These are phyloP conservation scores for Marasmius sp. DNA, from an alignment of 1,284 basidiomycete species.

Conservation along the genomic window DNA sequence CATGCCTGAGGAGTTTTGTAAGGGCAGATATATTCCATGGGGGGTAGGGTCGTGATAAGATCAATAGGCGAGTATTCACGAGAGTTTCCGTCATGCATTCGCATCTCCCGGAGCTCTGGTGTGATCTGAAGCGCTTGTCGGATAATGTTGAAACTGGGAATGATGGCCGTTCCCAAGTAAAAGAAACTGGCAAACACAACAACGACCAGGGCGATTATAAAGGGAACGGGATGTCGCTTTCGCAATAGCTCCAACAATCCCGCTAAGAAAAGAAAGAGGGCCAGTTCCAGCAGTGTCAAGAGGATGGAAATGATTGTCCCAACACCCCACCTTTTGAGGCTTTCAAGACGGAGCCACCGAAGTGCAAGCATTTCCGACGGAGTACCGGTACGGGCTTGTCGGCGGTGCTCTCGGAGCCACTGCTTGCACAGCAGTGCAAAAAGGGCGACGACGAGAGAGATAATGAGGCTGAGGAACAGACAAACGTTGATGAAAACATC, in stretches of 20 bases:
- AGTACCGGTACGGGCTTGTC: not conserved
- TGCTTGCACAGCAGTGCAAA: constrained; percentile 11
- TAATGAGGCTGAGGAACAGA: constrained; percentile 8
- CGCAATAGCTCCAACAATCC: constrained; percentile 3
- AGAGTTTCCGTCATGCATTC: too few species aligned
- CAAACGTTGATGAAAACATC: not conserved
- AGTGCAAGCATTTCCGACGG: not conserved
- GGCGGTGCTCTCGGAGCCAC: constrained; percentile 10
- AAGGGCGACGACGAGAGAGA: constrained; percentile 1
- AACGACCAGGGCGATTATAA: too few species aligned
- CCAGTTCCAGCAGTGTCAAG: not conserved
- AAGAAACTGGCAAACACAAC: too few species aligned
- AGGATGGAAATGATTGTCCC: not conserved
- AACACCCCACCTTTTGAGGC: not conserved
- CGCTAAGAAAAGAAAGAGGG: constrained; percentile 2
- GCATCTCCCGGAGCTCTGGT: too few species aligned
- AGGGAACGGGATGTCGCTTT: not conserved
- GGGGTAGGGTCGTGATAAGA: too few species aligned
- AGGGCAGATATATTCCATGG: too few species aligned
- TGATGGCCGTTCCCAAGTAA: too few species aligned
- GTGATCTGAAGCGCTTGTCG: too few species aligned
- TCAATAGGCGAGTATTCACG: too few species aligned
- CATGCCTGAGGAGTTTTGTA: too few species aligned
- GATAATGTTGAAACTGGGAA: too few species aligned
- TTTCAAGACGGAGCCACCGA: not conserved